Evolutionary conservation across 768 basidiomycete genomes (phyloP).

Genomic region (Boletus tylopilopsis): DNA sequence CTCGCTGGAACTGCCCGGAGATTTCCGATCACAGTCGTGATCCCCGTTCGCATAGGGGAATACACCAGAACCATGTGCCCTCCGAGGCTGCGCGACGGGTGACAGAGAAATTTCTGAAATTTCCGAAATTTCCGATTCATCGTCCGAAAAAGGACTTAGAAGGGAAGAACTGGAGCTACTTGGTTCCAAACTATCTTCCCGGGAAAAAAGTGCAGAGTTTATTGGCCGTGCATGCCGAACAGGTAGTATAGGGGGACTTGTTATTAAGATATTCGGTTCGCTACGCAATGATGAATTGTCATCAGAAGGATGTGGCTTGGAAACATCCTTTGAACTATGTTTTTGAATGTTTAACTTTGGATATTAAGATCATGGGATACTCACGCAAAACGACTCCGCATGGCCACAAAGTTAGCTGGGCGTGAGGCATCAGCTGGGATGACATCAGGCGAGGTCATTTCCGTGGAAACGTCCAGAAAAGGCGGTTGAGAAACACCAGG

Average conservation of each 20-base stretch:
- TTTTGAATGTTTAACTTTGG: neutral
- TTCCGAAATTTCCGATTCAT: slow-evolving; percentile 27
- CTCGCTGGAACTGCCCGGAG: slow-evolving; percentile 25
- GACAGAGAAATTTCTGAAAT: slow-evolving; percentile 14
- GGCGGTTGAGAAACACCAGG: slow-evolving; percentile 4
- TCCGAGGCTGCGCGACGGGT: slow-evolving; percentile 7
- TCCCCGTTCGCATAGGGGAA: neutral
- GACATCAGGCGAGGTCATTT: neutral
- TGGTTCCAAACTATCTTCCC: slow-evolving; percentile 21
- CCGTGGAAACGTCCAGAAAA: slow-evolving; percentile 2
- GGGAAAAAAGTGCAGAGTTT: slow-evolving; percentile 17
- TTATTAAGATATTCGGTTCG: slow-evolving; percentile 24
- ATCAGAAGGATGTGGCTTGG: slow-evolving; percentile 8
- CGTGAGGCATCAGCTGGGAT: slow-evolving; percentile 2
- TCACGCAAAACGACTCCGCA: slow-evolving; percentile 34
- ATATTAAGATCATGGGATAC: neutral
- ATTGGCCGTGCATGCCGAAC: slow-evolving; percentile 16
- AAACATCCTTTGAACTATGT: slow-evolving; percentile 22
- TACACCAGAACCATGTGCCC: slow-evolving; percentile 3
- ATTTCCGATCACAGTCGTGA: slow-evolving; percentile 4
- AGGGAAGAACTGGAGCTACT: slow-evolving; percentile 20
- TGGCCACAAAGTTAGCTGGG: slow-evolving; percentile 33
- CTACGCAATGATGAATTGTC: slow-evolving; percentile 15
- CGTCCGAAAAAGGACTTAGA: slow-evolving; percentile 30
- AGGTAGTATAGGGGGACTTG: slow-evolving; percentile 19